Base-by-base conservation (phyloP, 257 asterid species). In the Cynanchum wilfordii region DNA sequence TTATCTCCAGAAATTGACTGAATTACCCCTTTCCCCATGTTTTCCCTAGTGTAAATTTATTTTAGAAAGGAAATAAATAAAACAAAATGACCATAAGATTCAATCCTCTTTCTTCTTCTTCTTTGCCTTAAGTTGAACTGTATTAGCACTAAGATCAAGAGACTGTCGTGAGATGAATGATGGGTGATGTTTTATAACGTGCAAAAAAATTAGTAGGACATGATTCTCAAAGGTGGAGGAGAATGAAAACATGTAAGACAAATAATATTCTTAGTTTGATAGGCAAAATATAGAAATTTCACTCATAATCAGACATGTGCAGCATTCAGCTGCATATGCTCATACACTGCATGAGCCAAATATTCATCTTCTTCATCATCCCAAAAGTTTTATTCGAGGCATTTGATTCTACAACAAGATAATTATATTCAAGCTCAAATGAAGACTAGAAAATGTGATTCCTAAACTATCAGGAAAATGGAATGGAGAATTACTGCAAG, bases 281-380 rank as follows among this genome's bases (percentile, higher is more conserved):
- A 62, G 25, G 24, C 19, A 13, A 49, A 13, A 5, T 27, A 75
- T 59, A 38, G 68, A 49, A 50, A 72, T 66, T 65, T 76, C 64
- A 42, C 75, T 69, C 22, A 57, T 58, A 70, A 77, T 56, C 79
- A 86, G 80, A 91, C 97, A 95, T 89, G 78, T 64, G 88, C 86
- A 59, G 57, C 70, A 72, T 82, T 87, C 68, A 94, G 92, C 75
- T 86, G 90, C 98, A 94, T 89, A 82, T 91, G 90, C 75, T 89
- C 84, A 52, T 85, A 90, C 30, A 90, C 93, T 70, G 83, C 76
- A 73, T 82, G 87, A 76, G 99, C 87, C 84, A 95, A 82, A 81
- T 88, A 90, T 62, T 91, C 94, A 59, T 95, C 97, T 87, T 94
- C 96, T 82, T 88, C 98, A 76, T 95, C 97, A 75, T 91, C 98